phyloP scores from a whole-genome alignment of 805 yeast genomes.

The Dipodascus geniculatus region DNA sequence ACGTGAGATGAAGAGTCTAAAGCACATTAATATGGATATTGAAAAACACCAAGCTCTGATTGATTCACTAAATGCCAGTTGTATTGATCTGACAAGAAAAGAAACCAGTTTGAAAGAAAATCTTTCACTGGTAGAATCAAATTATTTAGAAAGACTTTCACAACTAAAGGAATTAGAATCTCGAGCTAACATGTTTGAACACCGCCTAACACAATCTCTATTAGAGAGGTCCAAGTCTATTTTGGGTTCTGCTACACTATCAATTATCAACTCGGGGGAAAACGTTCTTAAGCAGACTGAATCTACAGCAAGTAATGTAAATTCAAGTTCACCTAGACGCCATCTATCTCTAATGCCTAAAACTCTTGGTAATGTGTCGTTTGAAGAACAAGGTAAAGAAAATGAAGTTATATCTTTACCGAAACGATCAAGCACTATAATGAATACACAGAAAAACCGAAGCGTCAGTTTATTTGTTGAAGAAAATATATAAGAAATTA shows the following conservation, averaged over 20 bases:
- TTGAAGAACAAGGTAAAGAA: neutral
- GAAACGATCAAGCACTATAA: neutral
- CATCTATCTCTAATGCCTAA: neutral
- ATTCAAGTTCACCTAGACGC: neutral
- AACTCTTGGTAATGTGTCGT: neutral
- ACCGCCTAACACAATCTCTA: conserved; percentile 18
- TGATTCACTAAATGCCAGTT: neutral
- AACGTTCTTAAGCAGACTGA: too few species aligned
- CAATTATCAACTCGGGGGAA: conserved; percentile 11
- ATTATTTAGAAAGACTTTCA: conserved; percentile 17
- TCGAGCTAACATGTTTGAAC: conserved; percentile 20
- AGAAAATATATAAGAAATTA: neutral
- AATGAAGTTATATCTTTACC: neutral
- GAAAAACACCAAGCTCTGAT: neutral
- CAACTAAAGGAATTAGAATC: conserved; percentile 22
- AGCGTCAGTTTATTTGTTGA: neutral
- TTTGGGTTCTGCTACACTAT: conserved; percentile 18
- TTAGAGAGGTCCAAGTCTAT: conserved; percentile 24
- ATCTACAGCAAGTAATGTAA: neutral
- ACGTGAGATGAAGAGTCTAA: neutral
- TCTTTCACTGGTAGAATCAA: conserved; percentile 18
- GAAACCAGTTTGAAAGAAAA: neutral
- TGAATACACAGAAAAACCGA: neutral
- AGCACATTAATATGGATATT: neutral
- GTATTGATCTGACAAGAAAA: neutral